Base-by-base conservation (phyloP, 768 basidiomycete genomes). In the Tulasnella sp. region DNA sequence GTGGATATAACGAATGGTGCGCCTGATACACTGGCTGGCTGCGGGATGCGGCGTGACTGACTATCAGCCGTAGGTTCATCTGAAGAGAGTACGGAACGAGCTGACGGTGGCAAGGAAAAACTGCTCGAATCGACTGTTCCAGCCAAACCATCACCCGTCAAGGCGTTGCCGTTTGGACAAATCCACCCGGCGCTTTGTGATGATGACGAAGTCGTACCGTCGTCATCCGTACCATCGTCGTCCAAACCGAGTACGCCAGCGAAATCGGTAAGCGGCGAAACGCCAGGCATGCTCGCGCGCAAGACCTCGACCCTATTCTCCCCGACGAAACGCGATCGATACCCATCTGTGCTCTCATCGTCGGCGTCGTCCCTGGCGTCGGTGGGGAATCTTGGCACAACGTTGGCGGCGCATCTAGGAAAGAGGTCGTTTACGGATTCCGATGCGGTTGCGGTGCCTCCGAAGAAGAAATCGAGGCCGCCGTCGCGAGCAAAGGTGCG, bases 401-500 rank as follows among this genome's bases (percentile, higher is more conserved):
- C 78, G 59, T 77, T 87, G 48, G 78, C 79, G 4, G 76, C 77
- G 19, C 67, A 86, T 55, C 70, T 88, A 14, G 85, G 84, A 7
- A 88, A 89, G 66, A 74, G 73, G 8, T 68, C 74, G 0, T 69
- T 71, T 2, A 74, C 74, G 9, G 72, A 73, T 2, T 74, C 1
- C 61, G 56, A 45, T 66, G 64, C 49, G 69, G 70, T 1, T 73
- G 73, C 51, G 67, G 74, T 32, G 8, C 55, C 42, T 6, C 55
- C 61, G 21, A 60, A 58, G 49, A 62, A 60, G 54, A 56, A 59
- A 43, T 64, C 69, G 9, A 64, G 74, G 11, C 74, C 73, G 1
- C 67, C 67, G 4, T 68, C 67, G 0, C 63, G 65, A n/a, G 63
- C 70, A 9, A 74, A 67, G 64, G 75, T 75, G 59, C 31, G 67